These are phyloP conservation scores for Didymellaceae sp. DNA, from an alignment of 2,329 filamentous ascomycete genomes.

Conservation along the genomic window DNA sequence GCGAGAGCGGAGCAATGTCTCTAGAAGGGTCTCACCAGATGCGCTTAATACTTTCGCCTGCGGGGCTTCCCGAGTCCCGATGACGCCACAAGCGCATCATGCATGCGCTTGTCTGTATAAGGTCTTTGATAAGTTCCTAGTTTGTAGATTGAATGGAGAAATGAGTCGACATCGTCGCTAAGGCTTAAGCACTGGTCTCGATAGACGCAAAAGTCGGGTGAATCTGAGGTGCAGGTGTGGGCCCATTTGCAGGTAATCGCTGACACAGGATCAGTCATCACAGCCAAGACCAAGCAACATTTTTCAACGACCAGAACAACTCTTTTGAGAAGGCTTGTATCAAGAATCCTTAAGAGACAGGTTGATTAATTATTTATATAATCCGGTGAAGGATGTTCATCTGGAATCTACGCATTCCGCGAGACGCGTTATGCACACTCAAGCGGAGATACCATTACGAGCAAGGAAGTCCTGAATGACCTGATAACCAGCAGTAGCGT, in stretches of 20 bases:
- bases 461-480: conserved; percentile 48
- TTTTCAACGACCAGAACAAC: not conserved
- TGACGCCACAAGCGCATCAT: not conserved
- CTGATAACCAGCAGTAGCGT: conserved; percentile 49
- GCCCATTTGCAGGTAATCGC: no score
- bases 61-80: not conserved
- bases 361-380: no score
- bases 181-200: no score
- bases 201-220: no score
- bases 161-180: no score
- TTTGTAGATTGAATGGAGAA: no score
- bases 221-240: no score
- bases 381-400: no score
- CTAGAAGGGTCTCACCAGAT: not conserved
- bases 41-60: not conserved
- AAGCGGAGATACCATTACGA: conserved; percentile 30
- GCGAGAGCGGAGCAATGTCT: not conserved
- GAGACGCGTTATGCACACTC: no score
- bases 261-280: conserved; percentile 10
- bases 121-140: not conserved
- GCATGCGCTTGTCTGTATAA: not conserved
- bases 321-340: not conserved
- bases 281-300: not conserved
- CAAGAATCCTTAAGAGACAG: no score
- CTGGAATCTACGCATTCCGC: no score